Evolutionary conservation across 208 protist genomes (phyloP).

Genomic region (Trypanosoma avium): DNA sequence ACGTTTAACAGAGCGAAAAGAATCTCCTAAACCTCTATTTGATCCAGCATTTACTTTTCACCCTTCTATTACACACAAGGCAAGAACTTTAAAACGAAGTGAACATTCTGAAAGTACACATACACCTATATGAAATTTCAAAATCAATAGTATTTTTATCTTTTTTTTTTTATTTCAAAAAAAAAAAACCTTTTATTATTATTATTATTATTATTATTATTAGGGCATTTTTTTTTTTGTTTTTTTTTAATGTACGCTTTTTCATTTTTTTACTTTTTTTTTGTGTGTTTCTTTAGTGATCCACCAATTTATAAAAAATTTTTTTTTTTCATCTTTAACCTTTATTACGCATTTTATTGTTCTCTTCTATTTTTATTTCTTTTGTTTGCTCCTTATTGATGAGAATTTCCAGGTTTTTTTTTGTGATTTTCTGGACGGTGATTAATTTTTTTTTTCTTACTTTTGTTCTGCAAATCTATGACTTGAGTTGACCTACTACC

Average conservation of each 20-base stretch:
- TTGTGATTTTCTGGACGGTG: constrained; percentile 8
- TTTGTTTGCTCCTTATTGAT: background rate
- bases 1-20: background rate
- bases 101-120: no score
- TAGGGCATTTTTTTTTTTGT: background rate
- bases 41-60: constrained; percentile 11
- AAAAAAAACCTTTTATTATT: background rate
- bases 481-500: no score
- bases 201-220: no score
- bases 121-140: no score
- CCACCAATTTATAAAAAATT: no score
- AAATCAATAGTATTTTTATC: background rate
- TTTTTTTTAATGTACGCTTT: background rate
- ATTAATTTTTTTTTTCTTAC: no score
- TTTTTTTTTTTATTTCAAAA: background rate
- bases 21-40: background rate
- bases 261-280: constrained; percentile 1
- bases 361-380: no score
- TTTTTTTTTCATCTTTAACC: no score
- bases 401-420: constrained; percentile 23
- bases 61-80: constrained; percentile 5
- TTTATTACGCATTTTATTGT: no score
- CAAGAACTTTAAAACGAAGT: no score
- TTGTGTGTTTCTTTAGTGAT: background rate
- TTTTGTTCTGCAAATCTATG: no score